A percentile compares a stretch with the other conserved stretches of the same genome.
phyloP scores from a whole-genome alignment of 805 yeast species.

The Komagataella mondaviorum region DNA sequence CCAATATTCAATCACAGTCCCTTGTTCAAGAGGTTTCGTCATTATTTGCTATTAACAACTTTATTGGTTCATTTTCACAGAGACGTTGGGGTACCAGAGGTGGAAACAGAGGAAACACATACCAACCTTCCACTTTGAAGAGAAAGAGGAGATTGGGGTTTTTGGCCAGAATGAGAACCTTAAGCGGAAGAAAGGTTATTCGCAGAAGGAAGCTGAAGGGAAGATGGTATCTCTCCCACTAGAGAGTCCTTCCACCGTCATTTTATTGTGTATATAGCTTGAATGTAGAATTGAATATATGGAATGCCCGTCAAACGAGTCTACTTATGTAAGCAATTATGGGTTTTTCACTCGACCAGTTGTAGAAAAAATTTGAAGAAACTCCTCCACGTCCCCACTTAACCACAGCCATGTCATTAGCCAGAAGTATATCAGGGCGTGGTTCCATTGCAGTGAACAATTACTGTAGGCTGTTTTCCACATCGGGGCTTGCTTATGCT shows the following conservation, averaged over 20 bases:
- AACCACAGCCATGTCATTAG: background rate
- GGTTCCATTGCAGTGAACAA: background rate
- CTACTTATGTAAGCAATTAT: background rate
- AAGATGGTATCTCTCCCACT: slow-evolving; percentile 86
- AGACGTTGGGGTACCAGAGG: slow-evolving; percentile 27
- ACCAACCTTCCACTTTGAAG: slow-evolving; percentile 84
- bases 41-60: background rate
- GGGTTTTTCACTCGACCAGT: background rate
- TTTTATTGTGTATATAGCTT: background rate
- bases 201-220: slow-evolving; percentile 77
- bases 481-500: background rate
- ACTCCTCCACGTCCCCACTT: background rate
- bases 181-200: slow-evolving; percentile 66
- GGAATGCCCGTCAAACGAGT: background rate
- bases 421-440: background rate
- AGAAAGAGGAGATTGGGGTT: slow-evolving; percentile 88
- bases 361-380: background rate
- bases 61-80: slow-evolving; percentile 7
- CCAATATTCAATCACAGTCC: background rate
- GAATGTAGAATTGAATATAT: background rate
- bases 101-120: slow-evolving; percentile 89
- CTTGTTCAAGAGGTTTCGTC: background rate
- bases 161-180: slow-evolving; percentile 65
- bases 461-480: background rate
- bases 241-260: slow-evolving; percentile 6